Conservation (phyloP, 768 basidiomycete genomes). For the Naganishia onofrii region DNA sequence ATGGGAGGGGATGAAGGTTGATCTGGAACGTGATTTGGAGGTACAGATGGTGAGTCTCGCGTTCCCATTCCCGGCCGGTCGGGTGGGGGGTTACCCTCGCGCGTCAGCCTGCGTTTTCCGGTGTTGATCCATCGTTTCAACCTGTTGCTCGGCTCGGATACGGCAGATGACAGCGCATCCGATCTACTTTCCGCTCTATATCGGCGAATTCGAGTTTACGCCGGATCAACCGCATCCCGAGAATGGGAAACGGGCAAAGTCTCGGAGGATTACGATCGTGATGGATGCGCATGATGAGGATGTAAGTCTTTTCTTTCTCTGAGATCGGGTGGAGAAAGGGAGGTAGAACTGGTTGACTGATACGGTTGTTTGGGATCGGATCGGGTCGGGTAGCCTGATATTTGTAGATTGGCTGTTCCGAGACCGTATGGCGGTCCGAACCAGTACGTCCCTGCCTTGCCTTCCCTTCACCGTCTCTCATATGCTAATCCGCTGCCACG, state of each 20-base stretch:
- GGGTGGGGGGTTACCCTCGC: too few species aligned
- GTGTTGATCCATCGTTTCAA: too few species aligned
- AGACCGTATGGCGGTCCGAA: conserved; percentile 23
- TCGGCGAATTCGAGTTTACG: conserved; percentile 43
- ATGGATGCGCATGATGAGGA: conserved; percentile 46
- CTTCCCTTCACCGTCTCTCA: too few species aligned
- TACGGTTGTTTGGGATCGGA: not conserved
- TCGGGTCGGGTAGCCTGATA: conserved; percentile 31
- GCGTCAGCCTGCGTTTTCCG: too few species aligned
- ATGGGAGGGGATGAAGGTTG: conserved; percentile 38
- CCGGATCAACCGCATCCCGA: conserved; percentile 19
- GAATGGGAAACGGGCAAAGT: conserved; percentile 28
- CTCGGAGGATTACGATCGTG: conserved; percentile 38
- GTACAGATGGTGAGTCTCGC: conserved; percentile 39
- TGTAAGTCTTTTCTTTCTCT: conserved; percentile 30
- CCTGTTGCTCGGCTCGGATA: too few species aligned
- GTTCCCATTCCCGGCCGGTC: not conserved
- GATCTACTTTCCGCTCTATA: conserved; percentile 47
- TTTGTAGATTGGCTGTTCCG: conserved; percentile 36
- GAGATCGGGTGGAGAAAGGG: not conserved
- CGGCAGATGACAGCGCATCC: conserved; percentile 44
- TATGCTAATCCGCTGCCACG: not conserved
- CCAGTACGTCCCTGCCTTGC: not conserved
- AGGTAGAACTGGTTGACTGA: not conserved
- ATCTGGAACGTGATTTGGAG: conserved; percentile 37